A percentile compares a stretch with the other conserved stretches of the same genome.
Conservation (phyloP, 345 rosid genomes). For the Populus alba region DNA sequence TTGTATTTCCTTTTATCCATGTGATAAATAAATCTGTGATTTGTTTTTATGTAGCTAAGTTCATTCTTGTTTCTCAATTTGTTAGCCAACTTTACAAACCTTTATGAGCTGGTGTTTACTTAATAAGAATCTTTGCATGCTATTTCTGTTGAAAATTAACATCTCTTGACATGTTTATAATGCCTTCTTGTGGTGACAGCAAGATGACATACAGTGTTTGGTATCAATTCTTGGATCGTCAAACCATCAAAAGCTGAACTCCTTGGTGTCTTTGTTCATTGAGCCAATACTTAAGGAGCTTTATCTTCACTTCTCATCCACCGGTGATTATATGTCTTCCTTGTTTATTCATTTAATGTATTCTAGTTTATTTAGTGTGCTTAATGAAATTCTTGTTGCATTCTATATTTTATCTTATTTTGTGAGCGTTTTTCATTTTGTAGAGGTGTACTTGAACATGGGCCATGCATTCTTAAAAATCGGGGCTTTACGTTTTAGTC, state of each 20-base stretch:
- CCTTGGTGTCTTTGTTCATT: slow-evolving; percentile 39
- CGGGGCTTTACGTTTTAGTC: slow-evolving; percentile 72
- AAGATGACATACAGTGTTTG: slow-evolving; percentile 41
- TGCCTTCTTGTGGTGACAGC: slow-evolving; percentile 32
- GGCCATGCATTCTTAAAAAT: slow-evolving; percentile 73
- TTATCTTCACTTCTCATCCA: slow-evolving; percentile 43
- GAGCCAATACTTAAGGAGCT: slow-evolving; percentile 60
- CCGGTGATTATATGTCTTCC: slow-evolving; percentile 36
- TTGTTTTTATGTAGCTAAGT: background rate
- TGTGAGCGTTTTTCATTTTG: slow-evolving; percentile 11
- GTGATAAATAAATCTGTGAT: background rate
- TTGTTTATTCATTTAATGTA: slow-evolving; percentile 5
- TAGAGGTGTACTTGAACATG: slow-evolving; percentile 48
- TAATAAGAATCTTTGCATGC: too few relatives aligned
- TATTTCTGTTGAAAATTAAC: too few relatives aligned
- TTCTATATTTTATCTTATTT: background rate
- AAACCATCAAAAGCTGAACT: slow-evolving; percentile 56
- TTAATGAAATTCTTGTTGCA: background rate
- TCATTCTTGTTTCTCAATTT: background rate
- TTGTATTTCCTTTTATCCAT: background rate
- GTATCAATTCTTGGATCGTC: slow-evolving; percentile 54
- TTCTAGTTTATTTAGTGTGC: background rate
- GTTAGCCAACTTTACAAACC: too few relatives aligned
- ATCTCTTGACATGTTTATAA: too few relatives aligned
- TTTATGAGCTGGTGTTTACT: too few relatives aligned